Base-by-base conservation (phyloP, 371 early-diverging fungal species). In the Nematocida sp. region DNA sequence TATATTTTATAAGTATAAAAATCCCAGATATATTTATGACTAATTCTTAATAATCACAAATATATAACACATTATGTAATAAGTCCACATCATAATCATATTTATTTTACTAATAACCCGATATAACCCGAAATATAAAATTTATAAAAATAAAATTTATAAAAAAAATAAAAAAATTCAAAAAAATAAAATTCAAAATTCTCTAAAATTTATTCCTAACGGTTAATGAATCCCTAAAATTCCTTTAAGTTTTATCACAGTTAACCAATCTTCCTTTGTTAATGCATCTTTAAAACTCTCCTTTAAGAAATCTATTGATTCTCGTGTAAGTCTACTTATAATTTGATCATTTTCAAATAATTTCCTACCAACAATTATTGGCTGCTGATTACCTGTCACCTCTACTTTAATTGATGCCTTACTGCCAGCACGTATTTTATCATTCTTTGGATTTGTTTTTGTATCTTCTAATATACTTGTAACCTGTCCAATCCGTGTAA, bases 391-490 rank as follows among this genome's bases (percentile, higher is more conserved):
- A 6, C 87, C 87, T 3, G 93, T 89, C 64, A 91, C 90, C 84
- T 99, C 98, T 81, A 99, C 91, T 89, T 94, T 94, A 74, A 99
- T 91, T 13, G 98, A 94, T 3, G 98, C 94, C 85, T 93, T 94
- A 62, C 90, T 90, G 66, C 94, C 95, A 0, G 5, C 33, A 23
- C 56, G 54, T 18, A 78, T 64, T 86, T 91, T 92, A 86, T 91
- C 92, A 67, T 92, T 94, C 23, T 89, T 86, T 11, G 93, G 91
- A 50, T 93, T 86, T 20, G 90, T 58, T 89, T 96, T 96, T 85
- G 93, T 93, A 88, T 99, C 96, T 80, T 93, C 90, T 86, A 97
- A 94, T 84, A 99, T 97, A 60, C 94, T 91, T 2, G 94, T 91
- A 5, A 97, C 95, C 85, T 91, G 92, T 57, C 99, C 99, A 13